Percentiles rank a stretch among this genome's conserved stretches.
Evolutionary conservation across 352 stramenopile species (phyloP).

Genomic region (Globisporangium spinosum): DNA sequence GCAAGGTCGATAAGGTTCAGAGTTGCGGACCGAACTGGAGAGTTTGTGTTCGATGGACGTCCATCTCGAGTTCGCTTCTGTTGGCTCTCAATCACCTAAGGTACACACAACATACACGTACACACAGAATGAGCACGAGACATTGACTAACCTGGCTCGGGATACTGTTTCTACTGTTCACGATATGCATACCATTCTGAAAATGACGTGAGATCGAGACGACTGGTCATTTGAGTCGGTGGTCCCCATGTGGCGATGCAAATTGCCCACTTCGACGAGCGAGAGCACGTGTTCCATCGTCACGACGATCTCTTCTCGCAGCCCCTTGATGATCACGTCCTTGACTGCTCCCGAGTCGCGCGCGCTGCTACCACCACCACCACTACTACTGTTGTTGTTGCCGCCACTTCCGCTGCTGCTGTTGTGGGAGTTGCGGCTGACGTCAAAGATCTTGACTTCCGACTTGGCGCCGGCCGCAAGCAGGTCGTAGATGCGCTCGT

Average conservation of each 20-base stretch:
- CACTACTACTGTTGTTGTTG: conserved; percentile 5
- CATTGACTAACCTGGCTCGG: conserved; percentile 10
- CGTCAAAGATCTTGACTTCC: conserved; percentile 77
- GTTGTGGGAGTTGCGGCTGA: conserved; percentile 38
- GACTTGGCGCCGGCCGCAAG: conserved; percentile 63
- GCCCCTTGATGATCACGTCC: conserved; percentile 83
- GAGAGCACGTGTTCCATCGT: conserved; percentile 81
- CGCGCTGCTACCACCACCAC: conserved; percentile 11
- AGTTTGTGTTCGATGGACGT: conserved; percentile 11
- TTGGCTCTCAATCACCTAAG: conserved; percentile 74
- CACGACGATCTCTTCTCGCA: conserved; percentile 78
- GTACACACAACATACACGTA: conserved; percentile 44
- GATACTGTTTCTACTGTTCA: background rate
- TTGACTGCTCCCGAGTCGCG: conserved; percentile 40
- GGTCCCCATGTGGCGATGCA: conserved; percentile 71
- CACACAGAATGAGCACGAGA: conserved; percentile 17
- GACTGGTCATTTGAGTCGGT: conserved; percentile 80
- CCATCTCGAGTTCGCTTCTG: conserved; percentile 32
- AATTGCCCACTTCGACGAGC: conserved; percentile 77
- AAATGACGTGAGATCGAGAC: conserved; percentile 73
- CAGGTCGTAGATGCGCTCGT: conserved; percentile 97
- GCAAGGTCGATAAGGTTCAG: conserved; percentile 91
- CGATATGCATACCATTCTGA: conserved; percentile 46
- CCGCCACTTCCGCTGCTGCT: background rate
- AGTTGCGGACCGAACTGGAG: conserved; percentile 65